phyloP scores from a whole-genome alignment of 2,329 filamentous ascomycete species.

The Fusarium pseudocircinatum region DNA sequence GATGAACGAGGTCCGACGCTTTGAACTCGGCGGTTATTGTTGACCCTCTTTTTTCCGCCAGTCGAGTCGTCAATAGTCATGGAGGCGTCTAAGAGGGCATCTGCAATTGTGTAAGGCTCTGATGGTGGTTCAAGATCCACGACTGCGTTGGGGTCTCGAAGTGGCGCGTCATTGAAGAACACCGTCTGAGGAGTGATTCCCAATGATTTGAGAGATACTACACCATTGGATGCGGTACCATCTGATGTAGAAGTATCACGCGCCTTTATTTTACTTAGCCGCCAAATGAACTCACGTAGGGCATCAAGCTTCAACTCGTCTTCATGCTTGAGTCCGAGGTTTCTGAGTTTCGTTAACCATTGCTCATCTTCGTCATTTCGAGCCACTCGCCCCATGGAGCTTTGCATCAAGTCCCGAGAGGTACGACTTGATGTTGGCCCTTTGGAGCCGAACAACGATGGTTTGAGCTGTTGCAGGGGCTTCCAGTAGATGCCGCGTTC shows the following conservation, averaged over 20 bases:
- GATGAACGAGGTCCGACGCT: conserved; percentile 47
- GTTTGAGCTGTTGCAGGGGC: conserved; percentile 72
- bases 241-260: conserved; percentile 57
- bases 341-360: conserved; percentile 87
- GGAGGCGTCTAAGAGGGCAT: conserved; percentile 90
- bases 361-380: conserved; percentile 94
- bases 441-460: conserved; percentile 70
- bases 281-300: conserved; percentile 91
- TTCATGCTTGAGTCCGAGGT: conserved; percentile 81
- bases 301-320: conserved; percentile 91
- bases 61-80: conserved; percentile 81
- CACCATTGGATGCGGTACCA: conserved; percentile 45
- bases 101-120: conserved; percentile 80
- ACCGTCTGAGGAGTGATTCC: conserved; percentile 87
- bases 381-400: conserved; percentile 68
- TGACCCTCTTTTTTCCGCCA: conserved; percentile 62
- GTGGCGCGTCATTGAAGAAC: conserved; percentile 83
- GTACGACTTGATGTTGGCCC: conserved; percentile 62
- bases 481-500: conserved; percentile 92
- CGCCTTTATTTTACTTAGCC: conserved; percentile 76
- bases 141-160: conserved; percentile 53
- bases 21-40: conserved; percentile 59
- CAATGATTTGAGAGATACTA: conserved; percentile 79
- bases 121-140: conserved; percentile 46
- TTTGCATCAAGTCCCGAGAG: conserved; percentile 64